Conservation (phyloP, 2,329 filamentous ascomycete genomes). For the Colletotrichum scovillei region DNA sequence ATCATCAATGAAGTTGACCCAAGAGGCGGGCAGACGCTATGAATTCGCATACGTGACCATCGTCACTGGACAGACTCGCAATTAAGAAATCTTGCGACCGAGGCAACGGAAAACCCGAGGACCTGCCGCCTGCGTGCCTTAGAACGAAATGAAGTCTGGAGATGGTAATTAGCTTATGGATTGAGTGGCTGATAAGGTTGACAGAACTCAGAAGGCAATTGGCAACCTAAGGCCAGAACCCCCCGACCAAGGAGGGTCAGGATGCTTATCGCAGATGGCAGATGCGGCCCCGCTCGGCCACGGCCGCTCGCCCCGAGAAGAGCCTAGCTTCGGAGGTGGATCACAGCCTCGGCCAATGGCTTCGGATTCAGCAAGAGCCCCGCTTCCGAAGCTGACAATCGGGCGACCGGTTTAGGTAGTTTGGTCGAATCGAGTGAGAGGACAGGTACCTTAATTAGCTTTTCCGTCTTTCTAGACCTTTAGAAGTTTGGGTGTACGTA, state of each 20-base stretch:
- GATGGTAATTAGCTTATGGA: not conserved
- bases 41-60: not conserved
- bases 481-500: no score
- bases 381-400: not conserved
- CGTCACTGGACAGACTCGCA: not conserved
- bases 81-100: not conserved
- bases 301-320: slow-evolving; percentile 9
- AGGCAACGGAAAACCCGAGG: not conserved
- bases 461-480: not conserved
- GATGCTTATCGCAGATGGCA: not conserved
- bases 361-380: not conserved
- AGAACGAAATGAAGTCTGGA: no score
- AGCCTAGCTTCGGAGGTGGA: slow-evolving; percentile 9
- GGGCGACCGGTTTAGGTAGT: not conserved
- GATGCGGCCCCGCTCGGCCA: slow-evolving; percentile 10
- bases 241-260: not conserved
- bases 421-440: not conserved
- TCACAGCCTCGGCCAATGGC: not conserved
- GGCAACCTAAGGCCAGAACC: not conserved
- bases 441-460: not conserved
- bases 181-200: not conserved
- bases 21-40: not conserved
- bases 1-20: not conserved
- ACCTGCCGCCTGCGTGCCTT: no score
- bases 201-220: not conserved